Percentiles rank a stretch among this genome's conserved stretches.
phyloP scores from a whole-genome alignment of 306 rosid species.

The Cicer cuneatum region DNA sequence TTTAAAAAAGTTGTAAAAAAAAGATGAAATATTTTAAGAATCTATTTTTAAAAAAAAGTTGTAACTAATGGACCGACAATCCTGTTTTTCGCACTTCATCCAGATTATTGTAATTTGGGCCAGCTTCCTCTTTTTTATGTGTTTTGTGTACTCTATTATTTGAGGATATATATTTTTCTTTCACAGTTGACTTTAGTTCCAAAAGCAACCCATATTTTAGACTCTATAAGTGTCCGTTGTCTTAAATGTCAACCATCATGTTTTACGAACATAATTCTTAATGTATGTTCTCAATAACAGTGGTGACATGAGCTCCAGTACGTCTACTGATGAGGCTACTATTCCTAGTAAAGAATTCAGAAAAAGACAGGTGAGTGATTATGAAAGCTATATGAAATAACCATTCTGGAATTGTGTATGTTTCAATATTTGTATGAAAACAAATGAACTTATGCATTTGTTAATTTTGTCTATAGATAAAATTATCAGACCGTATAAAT shows the following conservation, averaged over 20 bases:
- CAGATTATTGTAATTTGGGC: slow-evolving; percentile 15
- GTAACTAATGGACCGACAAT: not conserved
- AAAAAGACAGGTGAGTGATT: slow-evolving; percentile 78
- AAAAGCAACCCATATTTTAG: slow-evolving; percentile 19
- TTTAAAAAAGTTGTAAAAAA: too few species aligned
- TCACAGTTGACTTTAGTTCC: not conserved
- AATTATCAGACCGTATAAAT: slow-evolving; percentile 83
- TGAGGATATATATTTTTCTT: slow-evolving; percentile 2
- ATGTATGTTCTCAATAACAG: slow-evolving; percentile 52
- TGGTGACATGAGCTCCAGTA: slow-evolving; percentile 68
- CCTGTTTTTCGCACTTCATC: slow-evolving; percentile 11
- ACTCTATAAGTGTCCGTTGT: slow-evolving; percentile 15
- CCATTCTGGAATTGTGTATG: slow-evolving; percentile 34
- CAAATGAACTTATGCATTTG: slow-evolving; percentile 37
- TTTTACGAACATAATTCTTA: slow-evolving; percentile 38
- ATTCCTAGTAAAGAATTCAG: slow-evolving; percentile 71
- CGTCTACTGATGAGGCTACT: slow-evolving; percentile 59
- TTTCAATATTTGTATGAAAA: slow-evolving; percentile 20
- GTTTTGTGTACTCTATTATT: not conserved
- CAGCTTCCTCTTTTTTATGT: not conserved
- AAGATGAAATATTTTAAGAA: too few species aligned
- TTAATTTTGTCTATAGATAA: slow-evolving; percentile 63
- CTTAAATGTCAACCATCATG: slow-evolving; percentile 23
- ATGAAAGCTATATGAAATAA: slow-evolving; percentile 14
- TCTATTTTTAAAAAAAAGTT: too few species aligned